phyloP scores from a whole-genome alignment of 176 grass and related monocot species.

The Cocos nucifera region DNA sequence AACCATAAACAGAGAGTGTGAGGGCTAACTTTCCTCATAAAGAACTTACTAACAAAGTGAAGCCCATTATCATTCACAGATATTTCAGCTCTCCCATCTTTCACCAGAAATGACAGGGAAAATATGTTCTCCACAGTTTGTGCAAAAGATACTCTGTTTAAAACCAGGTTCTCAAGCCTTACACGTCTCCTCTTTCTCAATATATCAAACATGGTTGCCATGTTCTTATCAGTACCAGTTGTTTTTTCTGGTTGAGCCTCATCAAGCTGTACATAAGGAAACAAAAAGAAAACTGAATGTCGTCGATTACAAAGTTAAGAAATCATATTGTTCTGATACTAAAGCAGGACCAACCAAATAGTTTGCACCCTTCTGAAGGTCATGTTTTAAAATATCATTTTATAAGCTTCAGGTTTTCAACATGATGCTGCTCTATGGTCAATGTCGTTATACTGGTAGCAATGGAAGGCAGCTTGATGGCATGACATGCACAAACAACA shows the following conservation, averaged over 20 bases:
- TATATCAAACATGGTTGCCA: conserved; percentile 24
- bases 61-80: conserved; percentile 10
- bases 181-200: conserved; percentile 14
- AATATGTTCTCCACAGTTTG: conserved; percentile 43
- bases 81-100: conserved; percentile 32
- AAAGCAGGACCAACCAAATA: too few species aligned
- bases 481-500: too few species aligned
- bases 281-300: too few species aligned
- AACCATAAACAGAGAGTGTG: too few species aligned
- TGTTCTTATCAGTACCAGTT: conserved; percentile 27
- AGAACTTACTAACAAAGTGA: conserved; percentile 32
- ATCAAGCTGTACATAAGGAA: conserved; percentile 23
- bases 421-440: too few species aligned
- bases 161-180: conserved; percentile 28
- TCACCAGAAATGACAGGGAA: conserved; percentile 41
- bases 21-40: not conserved
- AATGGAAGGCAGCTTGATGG: too few species aligned
- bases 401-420: too few species aligned
- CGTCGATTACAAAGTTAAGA: too few species aligned
- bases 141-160: conserved; percentile 30
- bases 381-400: too few species aligned
- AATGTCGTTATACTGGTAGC: too few species aligned
- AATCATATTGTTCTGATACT: too few species aligned
- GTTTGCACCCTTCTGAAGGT: too few species aligned
- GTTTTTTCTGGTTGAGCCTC: conserved; percentile 18